Percentiles rank a stretch among this genome's conserved stretches.
Conservation (phyloP, 192 early-diverging fungal species). For the Backusella tarrabulga region DNA sequence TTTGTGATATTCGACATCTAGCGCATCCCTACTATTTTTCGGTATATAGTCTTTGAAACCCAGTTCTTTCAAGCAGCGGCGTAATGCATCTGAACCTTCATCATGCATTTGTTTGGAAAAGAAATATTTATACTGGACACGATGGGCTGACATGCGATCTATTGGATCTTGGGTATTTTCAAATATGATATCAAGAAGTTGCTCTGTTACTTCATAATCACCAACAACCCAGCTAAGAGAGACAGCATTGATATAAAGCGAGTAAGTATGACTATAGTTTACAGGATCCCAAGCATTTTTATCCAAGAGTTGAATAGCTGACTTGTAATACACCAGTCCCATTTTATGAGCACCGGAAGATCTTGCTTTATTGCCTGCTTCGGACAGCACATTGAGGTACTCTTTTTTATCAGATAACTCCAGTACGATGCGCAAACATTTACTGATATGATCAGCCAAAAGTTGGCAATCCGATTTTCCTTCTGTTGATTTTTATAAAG, state of each 20-base stretch:
- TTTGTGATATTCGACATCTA: not conserved
- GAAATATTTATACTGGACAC: slow-evolving; percentile 20
- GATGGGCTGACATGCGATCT: slow-evolving; percentile 23
- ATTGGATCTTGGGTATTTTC: slow-evolving; percentile 16
- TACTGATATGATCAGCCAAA: slow-evolving; percentile 26
- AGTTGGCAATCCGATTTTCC: slow-evolving; percentile 9
- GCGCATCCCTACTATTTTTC: not conserved
- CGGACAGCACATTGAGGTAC: slow-evolving; percentile 9
- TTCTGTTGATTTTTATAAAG: slow-evolving; percentile 2
- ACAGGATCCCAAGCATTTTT: slow-evolving; percentile 13
- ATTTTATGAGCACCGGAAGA: slow-evolving; percentile 30
- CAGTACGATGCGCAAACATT: slow-evolving; percentile 14
- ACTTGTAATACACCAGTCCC: slow-evolving; percentile 19
- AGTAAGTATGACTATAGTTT: not conserved
- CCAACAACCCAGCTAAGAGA: slow-evolving; percentile 29
- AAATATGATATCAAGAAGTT: slow-evolving; percentile 20
- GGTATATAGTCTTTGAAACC: not conserved
- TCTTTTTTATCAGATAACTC: slow-evolving; percentile 1
- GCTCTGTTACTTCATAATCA: slow-evolving; percentile 19
- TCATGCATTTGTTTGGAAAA: slow-evolving; percentile 27
- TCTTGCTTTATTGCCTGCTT: slow-evolving; percentile 23
- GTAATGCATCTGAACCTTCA: slow-evolving; percentile 12
- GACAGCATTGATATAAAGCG: slow-evolving; percentile 18
- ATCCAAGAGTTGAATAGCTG: slow-evolving; percentile 17
- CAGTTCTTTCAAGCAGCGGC: slow-evolving; percentile 21